phyloP scores from a whole-genome alignment of 2,329 filamentous ascomycete genomes.

The Orbilia javanica region DNA sequence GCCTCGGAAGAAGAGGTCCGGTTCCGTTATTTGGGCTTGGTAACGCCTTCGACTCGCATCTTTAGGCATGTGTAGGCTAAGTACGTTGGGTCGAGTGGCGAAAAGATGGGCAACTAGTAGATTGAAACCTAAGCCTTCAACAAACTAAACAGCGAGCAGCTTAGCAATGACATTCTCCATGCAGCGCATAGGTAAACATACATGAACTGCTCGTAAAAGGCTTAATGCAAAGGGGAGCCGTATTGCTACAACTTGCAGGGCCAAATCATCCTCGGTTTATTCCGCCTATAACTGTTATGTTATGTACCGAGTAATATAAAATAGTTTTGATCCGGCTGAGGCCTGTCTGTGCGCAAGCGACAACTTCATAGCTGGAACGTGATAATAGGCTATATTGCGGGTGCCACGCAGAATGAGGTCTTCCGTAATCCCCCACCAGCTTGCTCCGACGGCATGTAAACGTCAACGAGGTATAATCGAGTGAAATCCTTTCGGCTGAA shows the following conservation, averaged over 20 bases:
- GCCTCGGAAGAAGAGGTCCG: conserved; percentile 54
- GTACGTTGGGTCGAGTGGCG: too few relatives aligned
- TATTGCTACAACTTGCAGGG: not conserved
- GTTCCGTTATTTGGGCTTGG: conserved; percentile 23
- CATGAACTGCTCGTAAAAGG: conserved; percentile 17
- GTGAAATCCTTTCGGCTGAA: conserved; percentile 24
- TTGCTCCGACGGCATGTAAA: conserved; percentile 38
- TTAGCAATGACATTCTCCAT: not conserved
- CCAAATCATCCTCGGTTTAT: conserved; percentile 41
- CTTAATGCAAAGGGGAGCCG: conserved; percentile 15
- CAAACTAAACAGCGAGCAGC: not conserved
- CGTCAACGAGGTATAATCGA: not conserved
- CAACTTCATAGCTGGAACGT: conserved; percentile 11
- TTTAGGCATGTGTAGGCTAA: conserved; percentile 54
- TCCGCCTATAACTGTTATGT: conserved; percentile 38
- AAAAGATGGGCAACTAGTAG: not conserved
- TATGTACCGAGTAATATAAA: conserved; percentile 37
- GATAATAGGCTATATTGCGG: conserved; percentile 43
- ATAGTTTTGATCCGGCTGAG: conserved; percentile 34
- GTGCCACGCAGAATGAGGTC: conserved; percentile 22
- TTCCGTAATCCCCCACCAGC: conserved; percentile 52
- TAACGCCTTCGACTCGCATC: conserved; percentile 15
- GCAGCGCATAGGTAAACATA: not conserved
- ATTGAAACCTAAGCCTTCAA: not conserved
- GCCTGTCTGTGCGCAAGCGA: conserved; percentile 50